phyloP scores from a whole-genome alignment of 2,329 filamentous ascomycete species.

The Pyrenochaeta sp. region DNA sequence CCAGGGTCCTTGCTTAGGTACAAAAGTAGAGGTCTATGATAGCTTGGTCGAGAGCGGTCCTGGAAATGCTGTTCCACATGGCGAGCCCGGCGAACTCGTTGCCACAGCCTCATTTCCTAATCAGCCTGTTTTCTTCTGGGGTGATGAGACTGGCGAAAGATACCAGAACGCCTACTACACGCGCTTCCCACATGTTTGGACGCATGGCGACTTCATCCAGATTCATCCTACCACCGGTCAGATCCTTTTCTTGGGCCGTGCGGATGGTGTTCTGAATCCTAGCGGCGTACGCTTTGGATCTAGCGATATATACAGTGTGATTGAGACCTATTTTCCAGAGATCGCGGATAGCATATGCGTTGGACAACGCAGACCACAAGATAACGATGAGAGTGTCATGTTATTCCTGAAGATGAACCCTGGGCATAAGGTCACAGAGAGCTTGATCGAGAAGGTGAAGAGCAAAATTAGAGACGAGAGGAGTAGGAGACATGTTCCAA shows the following conservation, averaged over 20 bases:
- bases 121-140: conserved; percentile 66
- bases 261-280: conserved; percentile 82
- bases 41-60: conserved; percentile 55
- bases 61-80: conserved; percentile 64
- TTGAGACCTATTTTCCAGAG: conserved; percentile 71
- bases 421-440: conserved; percentile 50
- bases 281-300: conserved; percentile 81
- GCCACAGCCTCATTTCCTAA: conserved; percentile 77
- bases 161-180: conserved; percentile 59
- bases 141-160: conserved; percentile 50
- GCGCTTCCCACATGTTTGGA: conserved; percentile 71
- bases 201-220: conserved; percentile 81
- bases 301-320: conserved; percentile 79
- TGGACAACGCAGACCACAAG: conserved; percentile 72
- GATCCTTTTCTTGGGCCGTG: conserved; percentile 72
- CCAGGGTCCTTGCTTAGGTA: conserved; percentile 62
- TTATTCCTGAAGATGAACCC: conserved; percentile 68
- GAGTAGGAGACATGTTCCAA: conserved; percentile 79
- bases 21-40: conserved; percentile 69
- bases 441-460: conserved; percentile 68
- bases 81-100: conserved; percentile 78
- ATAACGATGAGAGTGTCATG: conserved; percentile 66
- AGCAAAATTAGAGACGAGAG: conserved; percentile 70
- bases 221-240: conserved; percentile 73
- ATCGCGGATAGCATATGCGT: conserved; percentile 81